Conservation (phyloP, 345 rosid species). For the Kernera saxatilis region DNA sequence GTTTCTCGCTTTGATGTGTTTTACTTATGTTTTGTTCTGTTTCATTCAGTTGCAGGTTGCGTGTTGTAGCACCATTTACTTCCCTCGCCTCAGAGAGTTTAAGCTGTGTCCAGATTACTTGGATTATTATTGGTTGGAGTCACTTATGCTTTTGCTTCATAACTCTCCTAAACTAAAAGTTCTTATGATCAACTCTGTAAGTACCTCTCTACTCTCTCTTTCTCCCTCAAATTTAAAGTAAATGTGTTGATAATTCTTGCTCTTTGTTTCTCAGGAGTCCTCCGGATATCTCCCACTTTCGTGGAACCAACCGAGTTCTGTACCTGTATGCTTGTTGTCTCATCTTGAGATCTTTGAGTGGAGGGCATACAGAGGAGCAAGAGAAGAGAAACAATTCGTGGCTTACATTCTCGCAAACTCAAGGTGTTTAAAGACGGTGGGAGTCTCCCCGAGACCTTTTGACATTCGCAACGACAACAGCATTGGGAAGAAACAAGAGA, state of each 20-base stretch:
- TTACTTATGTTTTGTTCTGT: neutral
- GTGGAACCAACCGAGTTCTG: slow-evolving; percentile 8
- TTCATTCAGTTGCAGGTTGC: neutral
- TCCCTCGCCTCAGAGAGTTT: neutral
- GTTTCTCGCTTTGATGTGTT: neutral
- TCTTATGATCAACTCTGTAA: neutral
- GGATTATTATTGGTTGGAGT: neutral
- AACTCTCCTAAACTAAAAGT: slow-evolving; percentile 1
- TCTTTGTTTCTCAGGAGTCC: neutral
- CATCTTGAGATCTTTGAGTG: neutral
- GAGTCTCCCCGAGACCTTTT: neutral
- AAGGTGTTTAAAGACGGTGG: neutral
- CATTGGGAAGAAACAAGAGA: neutral
- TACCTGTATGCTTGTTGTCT: slow-evolving; percentile 6
- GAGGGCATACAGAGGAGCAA: neutral
- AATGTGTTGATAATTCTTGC: neutral
- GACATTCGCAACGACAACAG: neutral
- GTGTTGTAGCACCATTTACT: neutral
- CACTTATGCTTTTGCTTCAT: neutral
- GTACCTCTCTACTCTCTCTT: neutral
- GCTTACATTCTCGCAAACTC: neutral
- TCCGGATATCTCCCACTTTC: neutral
- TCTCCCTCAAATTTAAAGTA: neutral
- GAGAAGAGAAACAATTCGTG: neutral
- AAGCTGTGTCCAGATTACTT: neutral